Percentiles rank a stretch among this genome's conserved stretches.
Evolutionary conservation across 192 early-diverging fungal genomes (phyloP).

Genomic region (Umbelopsis isabellina): DNA sequence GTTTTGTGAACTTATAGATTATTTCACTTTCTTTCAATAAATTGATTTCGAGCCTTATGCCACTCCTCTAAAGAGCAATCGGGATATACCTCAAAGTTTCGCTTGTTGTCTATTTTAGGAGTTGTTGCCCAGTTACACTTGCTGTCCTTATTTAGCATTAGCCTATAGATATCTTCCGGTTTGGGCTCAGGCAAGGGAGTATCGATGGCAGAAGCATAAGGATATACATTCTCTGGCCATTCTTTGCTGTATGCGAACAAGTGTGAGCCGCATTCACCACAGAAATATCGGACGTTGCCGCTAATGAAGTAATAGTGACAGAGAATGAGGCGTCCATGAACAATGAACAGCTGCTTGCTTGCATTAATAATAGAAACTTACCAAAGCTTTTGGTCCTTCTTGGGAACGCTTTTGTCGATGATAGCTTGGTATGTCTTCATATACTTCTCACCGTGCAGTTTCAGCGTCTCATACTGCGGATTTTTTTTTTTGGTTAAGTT

Average conservation of each 20-base stretch:
- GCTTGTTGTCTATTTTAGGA: too few species aligned
- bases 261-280: too few species aligned
- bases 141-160: too few species aligned
- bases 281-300: too few species aligned
- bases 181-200: too few species aligned
- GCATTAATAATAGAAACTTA: neutral
- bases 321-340: too few species aligned
- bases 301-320: too few species aligned
- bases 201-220: too few species aligned
- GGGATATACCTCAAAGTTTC: constrained; percentile 56
- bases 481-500: neutral
- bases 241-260: too few species aligned
- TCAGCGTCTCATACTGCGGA: constrained; percentile 35
- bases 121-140: too few species aligned
- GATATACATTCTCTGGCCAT: too few species aligned
- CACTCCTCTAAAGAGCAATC: constrained; percentile 55
- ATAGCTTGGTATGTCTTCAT: constrained; percentile 40
- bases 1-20: neutral
- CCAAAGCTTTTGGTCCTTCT: constrained; percentile 32
- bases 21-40: constrained; percentile 25
- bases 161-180: too few species aligned
- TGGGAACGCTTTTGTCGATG: constrained; percentile 28
- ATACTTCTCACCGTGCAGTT: constrained; percentile 38
- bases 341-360: neutral
- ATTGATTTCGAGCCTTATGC: constrained; percentile 53